Evolutionary conservation across 208 protist species (phyloP).

Genomic region (Trypanosoma cruzi): DNA sequence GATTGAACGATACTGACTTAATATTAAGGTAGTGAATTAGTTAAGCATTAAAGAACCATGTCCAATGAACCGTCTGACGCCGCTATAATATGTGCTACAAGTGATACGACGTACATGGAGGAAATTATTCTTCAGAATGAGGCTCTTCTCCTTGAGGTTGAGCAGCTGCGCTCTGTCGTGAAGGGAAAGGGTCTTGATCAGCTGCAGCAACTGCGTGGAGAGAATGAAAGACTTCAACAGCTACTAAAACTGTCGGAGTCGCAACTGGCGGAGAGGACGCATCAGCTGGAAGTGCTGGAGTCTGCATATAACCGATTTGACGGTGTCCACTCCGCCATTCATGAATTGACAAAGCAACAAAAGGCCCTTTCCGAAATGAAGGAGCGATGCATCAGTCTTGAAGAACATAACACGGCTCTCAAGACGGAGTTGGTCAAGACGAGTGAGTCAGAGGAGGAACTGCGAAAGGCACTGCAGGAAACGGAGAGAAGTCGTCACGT

Average conservation of each 20-base stretch:
- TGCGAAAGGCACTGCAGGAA: not conserved
- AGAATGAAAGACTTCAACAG: slow-evolving; percentile 34
- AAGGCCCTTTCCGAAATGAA: slow-evolving; percentile 31
- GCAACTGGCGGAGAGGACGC: slow-evolving; percentile 51
- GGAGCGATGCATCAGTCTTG: slow-evolving; percentile 25
- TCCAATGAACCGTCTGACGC: slow-evolving; percentile 37
- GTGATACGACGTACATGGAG: slow-evolving; percentile 26
- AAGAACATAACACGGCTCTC: slow-evolving; percentile 13
- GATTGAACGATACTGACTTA: not conserved
- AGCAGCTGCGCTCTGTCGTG: slow-evolving; percentile 34
- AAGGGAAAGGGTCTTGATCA: slow-evolving; percentile 38
- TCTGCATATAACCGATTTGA: slow-evolving; percentile 43
- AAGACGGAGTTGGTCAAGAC: slow-evolving; percentile 10
- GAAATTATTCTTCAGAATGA: slow-evolving; percentile 69
- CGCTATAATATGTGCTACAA: slow-evolving; percentile 30
- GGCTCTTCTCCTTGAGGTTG: slow-evolving; percentile 51
- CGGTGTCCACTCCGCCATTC: slow-evolving; percentile 45
- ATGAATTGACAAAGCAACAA: slow-evolving; percentile 40
- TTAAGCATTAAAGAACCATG: not conserved
- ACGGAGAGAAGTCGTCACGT: not conserved
- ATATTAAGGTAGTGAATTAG: not conserved
- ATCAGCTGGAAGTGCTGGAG: slow-evolving; percentile 40
- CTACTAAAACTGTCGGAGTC: slow-evolving; percentile 36
- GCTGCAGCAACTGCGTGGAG: slow-evolving; percentile 13
- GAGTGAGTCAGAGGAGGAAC: not conserved